Conservation (phyloP, 441 rosid genomes). For the Aquilaria agallochum region DNA sequence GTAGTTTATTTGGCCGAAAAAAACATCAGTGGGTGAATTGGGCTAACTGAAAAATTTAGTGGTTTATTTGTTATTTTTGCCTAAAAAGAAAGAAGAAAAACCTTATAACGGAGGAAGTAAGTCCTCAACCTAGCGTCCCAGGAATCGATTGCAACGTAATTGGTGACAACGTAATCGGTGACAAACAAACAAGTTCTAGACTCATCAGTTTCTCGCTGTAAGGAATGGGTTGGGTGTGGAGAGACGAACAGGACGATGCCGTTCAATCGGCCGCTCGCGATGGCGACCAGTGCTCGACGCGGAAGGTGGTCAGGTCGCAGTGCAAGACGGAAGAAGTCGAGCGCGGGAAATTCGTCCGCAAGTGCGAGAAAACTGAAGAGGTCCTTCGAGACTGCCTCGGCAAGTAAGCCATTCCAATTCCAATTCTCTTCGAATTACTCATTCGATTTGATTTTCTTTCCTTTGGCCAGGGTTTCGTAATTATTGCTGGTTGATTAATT, state of each 20-base stretch:
- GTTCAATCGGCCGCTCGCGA: slow-evolving; percentile 17
- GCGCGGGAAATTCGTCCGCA: slow-evolving; percentile 70
- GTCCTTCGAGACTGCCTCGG: slow-evolving; percentile 65
- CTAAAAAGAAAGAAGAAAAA: too few species aligned
- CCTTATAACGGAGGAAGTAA: too few species aligned
- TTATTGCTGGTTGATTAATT: not conserved
- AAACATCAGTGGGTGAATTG: too few species aligned
- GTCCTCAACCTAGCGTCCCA: too few species aligned
- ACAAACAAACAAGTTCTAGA: too few species aligned
- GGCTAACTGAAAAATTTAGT: too few species aligned
- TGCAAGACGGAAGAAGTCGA: slow-evolving; percentile 88
- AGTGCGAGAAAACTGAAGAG: slow-evolving; percentile 85
- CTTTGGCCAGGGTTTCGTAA: not conserved
- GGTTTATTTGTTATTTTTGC: too few species aligned
- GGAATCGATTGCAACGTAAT: too few species aligned
- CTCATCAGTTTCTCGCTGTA: too few species aligned
- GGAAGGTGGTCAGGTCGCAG: slow-evolving; percentile 53
- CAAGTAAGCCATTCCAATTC: slow-evolving; percentile 30
- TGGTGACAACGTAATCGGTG: too few species aligned
- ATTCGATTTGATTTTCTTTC: not conserved
- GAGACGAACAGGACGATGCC: slow-evolving; percentile 40
- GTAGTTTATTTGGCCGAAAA: too few species aligned
- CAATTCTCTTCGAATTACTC: too few species aligned
- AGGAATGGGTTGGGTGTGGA: slow-evolving; percentile 86
- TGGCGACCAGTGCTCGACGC: slow-evolving; percentile 47